These are phyloP conservation scores for Botryotinia convoluta DNA, from an alignment of 2,329 filamentous ascomycete species.

Conservation along the genomic window DNA sequence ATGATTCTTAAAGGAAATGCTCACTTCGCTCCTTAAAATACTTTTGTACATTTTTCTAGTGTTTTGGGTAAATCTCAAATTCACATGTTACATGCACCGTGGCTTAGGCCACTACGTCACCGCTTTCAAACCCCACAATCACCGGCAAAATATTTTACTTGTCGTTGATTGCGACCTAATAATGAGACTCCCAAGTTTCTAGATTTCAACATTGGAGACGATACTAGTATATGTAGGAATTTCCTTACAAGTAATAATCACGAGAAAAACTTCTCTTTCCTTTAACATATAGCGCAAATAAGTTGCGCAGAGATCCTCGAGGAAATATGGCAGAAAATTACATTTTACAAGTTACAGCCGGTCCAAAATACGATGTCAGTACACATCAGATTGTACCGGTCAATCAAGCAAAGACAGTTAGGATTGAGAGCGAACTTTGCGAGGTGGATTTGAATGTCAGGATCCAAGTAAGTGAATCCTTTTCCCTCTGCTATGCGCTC, in stretches of 20 bases:
- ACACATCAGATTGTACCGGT: conserved; percentile 73
- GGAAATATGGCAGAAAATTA: conserved; percentile 65
- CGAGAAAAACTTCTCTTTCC: not conserved
- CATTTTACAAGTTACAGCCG: conserved; percentile 77
- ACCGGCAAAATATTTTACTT: conserved; percentile 8
- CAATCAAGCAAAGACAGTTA: conserved; percentile 63
- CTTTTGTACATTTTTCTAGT: not conserved
- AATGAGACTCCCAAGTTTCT: not conserved
- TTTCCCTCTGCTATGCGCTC: conserved; percentile 31
- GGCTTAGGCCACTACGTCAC: conserved; percentile 20
- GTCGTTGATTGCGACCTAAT: not conserved
- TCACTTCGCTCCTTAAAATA: not conserved
- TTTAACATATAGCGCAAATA: not conserved
- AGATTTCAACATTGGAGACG: not conserved
- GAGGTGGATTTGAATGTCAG: conserved; percentile 71
- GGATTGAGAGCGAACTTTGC: conserved; percentile 62
- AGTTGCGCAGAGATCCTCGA: not conserved
- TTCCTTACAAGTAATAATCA: not conserved
- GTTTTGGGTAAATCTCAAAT: not conserved
- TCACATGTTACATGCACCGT: conserved; percentile 2
- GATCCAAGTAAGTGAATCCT: conserved; percentile 59
- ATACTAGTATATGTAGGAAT: not conserved
- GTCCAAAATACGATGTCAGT: conserved; percentile 68
- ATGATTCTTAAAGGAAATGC: not conserved
- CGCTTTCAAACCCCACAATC: conserved; percentile 1